Percentiles rank a stretch among this genome's conserved stretches.
These are phyloP conservation scores for Tripterygium wilfordii DNA, from an alignment of 177 flowering plant species.

Conservation along the genomic window DNA sequence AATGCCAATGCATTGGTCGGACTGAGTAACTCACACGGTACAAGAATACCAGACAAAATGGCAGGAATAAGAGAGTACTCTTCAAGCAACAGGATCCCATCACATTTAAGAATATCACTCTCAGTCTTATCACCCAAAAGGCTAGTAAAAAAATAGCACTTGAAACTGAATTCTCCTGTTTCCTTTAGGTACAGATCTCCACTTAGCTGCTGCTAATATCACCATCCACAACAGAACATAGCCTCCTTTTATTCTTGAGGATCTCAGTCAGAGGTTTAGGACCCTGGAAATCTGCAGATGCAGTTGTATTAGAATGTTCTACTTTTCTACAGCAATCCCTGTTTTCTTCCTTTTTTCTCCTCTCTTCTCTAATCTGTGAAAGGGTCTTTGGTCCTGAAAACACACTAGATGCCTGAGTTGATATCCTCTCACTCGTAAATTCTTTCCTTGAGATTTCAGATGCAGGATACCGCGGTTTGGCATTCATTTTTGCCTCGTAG, in stretches of 20 bases:
- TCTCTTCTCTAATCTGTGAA: conserved; percentile 57
- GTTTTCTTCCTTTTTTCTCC: conserved; percentile 26
- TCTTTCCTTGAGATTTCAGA: conserved; percentile 26
- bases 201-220: conserved; percentile 4
- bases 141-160: no score
- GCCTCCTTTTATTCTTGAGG: conserved; percentile 33
- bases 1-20: no score
- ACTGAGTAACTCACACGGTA: no score
- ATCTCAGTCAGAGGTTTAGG: conserved; percentile 55
- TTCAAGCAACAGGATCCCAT: no score
- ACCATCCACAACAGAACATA: conserved; percentile 11
- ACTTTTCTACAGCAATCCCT: conserved; percentile 12
- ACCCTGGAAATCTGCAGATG: conserved; percentile 33
- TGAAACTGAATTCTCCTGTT: no score
- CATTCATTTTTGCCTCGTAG: conserved; percentile 17
- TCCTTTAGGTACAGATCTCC: no score
- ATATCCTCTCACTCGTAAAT: conserved; percentile 17
- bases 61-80: no score
- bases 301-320: conserved; percentile 4
- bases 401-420: conserved; percentile 12
- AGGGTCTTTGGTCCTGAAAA: conserved; percentile 65
- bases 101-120: no score
- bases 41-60: no score
- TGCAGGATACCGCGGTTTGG: conserved; percentile 10
- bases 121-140: no score